Percentiles rank a stretch among this genome's conserved stretches.
Conservation (phyloP, 257 asterid genomes). For the Solanum pinnatisectum region DNA sequence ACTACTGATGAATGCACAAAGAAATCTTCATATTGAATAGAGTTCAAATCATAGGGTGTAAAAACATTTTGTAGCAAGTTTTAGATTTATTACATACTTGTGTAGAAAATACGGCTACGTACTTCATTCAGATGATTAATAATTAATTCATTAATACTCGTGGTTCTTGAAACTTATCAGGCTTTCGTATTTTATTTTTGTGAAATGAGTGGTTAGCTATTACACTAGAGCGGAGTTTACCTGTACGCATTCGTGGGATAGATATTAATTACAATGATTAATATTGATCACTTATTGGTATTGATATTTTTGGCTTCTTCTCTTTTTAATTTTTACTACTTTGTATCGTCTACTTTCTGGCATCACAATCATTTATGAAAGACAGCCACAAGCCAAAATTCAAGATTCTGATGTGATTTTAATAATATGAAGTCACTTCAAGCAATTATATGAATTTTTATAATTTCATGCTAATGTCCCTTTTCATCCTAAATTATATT, state of each 20-base stretch:
- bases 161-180: background rate
- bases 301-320: background rate
- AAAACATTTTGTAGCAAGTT: background rate
- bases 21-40: background rate
- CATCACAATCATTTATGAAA: slow-evolving; percentile 9
- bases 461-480: background rate
- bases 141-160: background rate
- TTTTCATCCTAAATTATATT: background rate
- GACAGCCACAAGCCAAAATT: slow-evolving; percentile 47
- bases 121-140: background rate
- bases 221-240: background rate
- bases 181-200: background rate
- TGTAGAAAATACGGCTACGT: background rate
- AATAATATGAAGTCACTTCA: background rate
- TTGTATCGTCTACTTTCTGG: background rate
- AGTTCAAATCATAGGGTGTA: background rate
- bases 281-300: background rate
- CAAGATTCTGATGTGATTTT: slow-evolving; percentile 16
- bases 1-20: background rate
- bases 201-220: background rate
- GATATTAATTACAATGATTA: background rate
- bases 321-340: background rate
- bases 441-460: background rate
- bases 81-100: background rate
- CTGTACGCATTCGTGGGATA: background rate